phyloP scores from a whole-genome alignment of 495 filamentous ascomycete species.

The Chaetomidium leptoderma region DNA sequence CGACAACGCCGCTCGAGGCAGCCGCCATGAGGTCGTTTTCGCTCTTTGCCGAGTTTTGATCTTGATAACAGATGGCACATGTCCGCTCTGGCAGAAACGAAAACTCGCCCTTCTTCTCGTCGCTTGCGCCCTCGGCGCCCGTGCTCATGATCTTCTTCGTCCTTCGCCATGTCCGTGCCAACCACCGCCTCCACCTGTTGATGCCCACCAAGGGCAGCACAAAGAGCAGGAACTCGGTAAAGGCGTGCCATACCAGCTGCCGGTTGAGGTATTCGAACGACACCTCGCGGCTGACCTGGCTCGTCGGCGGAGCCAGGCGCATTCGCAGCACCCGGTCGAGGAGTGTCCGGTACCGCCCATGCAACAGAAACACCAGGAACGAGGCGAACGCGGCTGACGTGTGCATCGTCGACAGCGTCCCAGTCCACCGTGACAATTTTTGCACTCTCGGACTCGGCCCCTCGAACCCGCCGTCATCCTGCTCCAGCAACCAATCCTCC shows the following conservation, averaged over 20 bases:
- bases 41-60: constrained; percentile 70
- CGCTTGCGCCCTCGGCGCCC: constrained; percentile 33
- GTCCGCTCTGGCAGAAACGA: constrained; percentile 86
- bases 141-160: constrained; percentile 59
- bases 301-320: constrained; percentile 75
- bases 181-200: constrained; percentile 85
- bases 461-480: constrained; percentile 67
- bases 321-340: constrained; percentile 83
- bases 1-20: constrained; percentile 67
- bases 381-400: constrained; percentile 75
- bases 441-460: constrained; percentile 50
- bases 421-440: constrained; percentile 63
- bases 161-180: constrained; percentile 76
- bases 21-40: constrained; percentile 67
- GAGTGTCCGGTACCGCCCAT: constrained; percentile 85
- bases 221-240: constrained; percentile 96
- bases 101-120: constrained; percentile 68
- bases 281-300: constrained; percentile 80
- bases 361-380: constrained; percentile 84
- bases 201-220: constrained; percentile 91
- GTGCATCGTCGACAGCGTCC: constrained; percentile 64
- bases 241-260: constrained; percentile 97
- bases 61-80: constrained; percentile 96
- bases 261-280: constrained; percentile 97
- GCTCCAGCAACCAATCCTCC: constrained; percentile 77